Percentiles rank a stretch among this genome's conserved stretches.
Evolutionary conservation across 306 rosid species (phyloP).

Genomic region (Dalbergia cochinchinensis): DNA sequence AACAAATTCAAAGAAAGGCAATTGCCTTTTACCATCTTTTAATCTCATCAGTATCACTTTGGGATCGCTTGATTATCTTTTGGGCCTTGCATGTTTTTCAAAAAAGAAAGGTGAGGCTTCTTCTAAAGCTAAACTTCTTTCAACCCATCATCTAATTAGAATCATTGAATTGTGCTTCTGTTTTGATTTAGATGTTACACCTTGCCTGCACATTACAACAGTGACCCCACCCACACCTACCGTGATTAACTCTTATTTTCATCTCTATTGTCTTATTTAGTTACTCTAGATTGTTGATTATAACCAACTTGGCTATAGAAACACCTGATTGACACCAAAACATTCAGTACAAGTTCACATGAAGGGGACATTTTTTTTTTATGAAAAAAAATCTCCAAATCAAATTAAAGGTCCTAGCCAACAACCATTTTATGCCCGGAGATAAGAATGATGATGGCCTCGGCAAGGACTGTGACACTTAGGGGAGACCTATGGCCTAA

Average conservation of each 20-base stretch:
- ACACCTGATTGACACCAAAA: slow-evolving; percentile 35
- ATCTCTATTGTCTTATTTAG: slow-evolving; percentile 2
- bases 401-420: slow-evolving; percentile 42
- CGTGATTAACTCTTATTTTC: slow-evolving; percentile 55
- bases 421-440: slow-evolving; percentile 57
- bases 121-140: slow-evolving; percentile 54
- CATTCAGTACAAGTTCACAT: not conserved
- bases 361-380: not conserved
- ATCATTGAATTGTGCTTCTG: slow-evolving; percentile 48
- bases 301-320: slow-evolving; percentile 29
- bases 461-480: slow-evolving; percentile 32
- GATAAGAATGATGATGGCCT: slow-evolving; percentile 39
- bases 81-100: slow-evolving; percentile 56
- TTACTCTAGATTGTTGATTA: slow-evolving; percentile 33
- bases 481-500: slow-evolving; percentile 44
- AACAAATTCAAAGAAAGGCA: slow-evolving; percentile 46
- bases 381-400: not conserved
- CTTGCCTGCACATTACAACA: slow-evolving; percentile 50
- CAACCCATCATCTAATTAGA: slow-evolving; percentile 42
- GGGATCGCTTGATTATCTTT: slow-evolving; percentile 45
- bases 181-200: slow-evolving; percentile 71
- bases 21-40: slow-evolving; percentile 49
- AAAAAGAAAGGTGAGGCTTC: slow-evolving; percentile 40
- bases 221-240: slow-evolving; percentile 71
- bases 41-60: slow-evolving; percentile 50